A percentile compares a stretch with the other conserved stretches of the same genome.
These are phyloP conservation scores for Cyberlindnera xylosilytica DNA, from an alignment of 805 yeast species.

Conservation along the genomic window DNA sequence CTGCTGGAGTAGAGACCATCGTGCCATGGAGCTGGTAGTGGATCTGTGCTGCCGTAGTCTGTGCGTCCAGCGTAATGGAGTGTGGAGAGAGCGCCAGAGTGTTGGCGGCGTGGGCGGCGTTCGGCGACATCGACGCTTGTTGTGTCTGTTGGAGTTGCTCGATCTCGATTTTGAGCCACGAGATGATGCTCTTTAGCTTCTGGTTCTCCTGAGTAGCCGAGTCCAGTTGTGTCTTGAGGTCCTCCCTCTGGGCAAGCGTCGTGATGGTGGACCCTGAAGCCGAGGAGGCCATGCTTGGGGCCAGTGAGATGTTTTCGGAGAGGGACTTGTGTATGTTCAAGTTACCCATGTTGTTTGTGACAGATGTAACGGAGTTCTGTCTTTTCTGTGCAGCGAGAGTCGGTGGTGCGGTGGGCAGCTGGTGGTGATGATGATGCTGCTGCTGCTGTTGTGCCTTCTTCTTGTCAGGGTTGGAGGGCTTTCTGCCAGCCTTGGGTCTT, in stretches of 20 bases:
- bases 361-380: constrained; percentile 14
- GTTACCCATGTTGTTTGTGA: constrained; percentile 17
- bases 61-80: constrained; percentile 1
- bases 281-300: not conserved
- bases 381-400: constrained; percentile 1
- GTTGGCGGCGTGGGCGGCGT: not conserved
- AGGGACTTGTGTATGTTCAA: constrained; percentile 14
- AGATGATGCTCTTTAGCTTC: constrained; percentile 39
- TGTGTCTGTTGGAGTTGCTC: constrained; percentile 21
- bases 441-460: constrained; percentile 10
- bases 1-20: constrained; percentile 11
- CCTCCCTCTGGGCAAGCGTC: not conserved
- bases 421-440: constrained; percentile 7
- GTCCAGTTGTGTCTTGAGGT: constrained; percentile 33
- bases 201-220: constrained; percentile 42
- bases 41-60: constrained; percentile 8
- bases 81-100: not conserved
- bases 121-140: not conserved
- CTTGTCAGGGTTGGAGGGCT: constrained; percentile 33
- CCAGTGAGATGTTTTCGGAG: constrained; percentile 7
- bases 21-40: constrained; percentile 11
- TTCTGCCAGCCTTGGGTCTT: constrained; percentile 72
- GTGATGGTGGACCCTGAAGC: constrained; percentile 2
- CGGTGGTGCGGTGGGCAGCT: not conserved
- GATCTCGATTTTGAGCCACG: constrained; percentile 39